Evolutionary conservation across 2,329 filamentous ascomycete genomes (phyloP).

Genomic region (Dactylonectria macrodidyma): DNA sequence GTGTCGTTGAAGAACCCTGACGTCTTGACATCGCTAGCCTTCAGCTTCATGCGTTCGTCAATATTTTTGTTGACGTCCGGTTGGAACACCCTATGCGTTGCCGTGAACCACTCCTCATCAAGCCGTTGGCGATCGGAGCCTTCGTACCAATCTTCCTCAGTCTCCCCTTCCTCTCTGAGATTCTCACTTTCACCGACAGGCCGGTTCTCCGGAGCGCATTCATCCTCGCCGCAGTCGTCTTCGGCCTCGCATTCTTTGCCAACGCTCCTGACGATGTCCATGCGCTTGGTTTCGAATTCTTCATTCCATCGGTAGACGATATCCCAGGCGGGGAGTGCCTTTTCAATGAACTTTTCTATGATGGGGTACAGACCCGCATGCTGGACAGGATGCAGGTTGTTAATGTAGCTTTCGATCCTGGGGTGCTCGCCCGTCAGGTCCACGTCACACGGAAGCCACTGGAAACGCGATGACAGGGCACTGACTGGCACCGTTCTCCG

Average conservation of each 20-base stretch:
- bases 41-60: slow-evolving; percentile 24
- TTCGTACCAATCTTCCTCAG: slow-evolving; percentile 32
- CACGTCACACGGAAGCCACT: slow-evolving; percentile 67
- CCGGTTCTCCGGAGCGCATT: slow-evolving; percentile 38
- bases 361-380: slow-evolving; percentile 57
- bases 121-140: slow-evolving; percentile 40
- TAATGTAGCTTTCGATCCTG: slow-evolving; percentile 66
- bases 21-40: slow-evolving; percentile 44
- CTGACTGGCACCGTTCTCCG: neutral
- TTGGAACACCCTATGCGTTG: slow-evolving; percentile 43
- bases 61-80: slow-evolving; percentile 33
- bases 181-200: slow-evolving; percentile 47
- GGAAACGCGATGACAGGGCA: slow-evolving; percentile 48
- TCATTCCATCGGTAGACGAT: slow-evolving; percentile 51
- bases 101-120: slow-evolving; percentile 48
- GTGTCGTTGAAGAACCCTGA: slow-evolving; percentile 49
- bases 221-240: slow-evolving; percentile 33
- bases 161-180: slow-evolving; percentile 36
- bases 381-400: slow-evolving; percentile 64
- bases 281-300: slow-evolving; percentile 47
- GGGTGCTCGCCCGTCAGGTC: slow-evolving; percentile 54
- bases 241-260: slow-evolving; percentile 35
- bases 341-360: slow-evolving; percentile 59
- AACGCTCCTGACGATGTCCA: slow-evolving; percentile 33
- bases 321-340: slow-evolving; percentile 63